These are phyloP conservation scores for Metarhizium robertsii DNA, from an alignment of 2,329 filamentous ascomycete genomes.

Conservation along the genomic window DNA sequence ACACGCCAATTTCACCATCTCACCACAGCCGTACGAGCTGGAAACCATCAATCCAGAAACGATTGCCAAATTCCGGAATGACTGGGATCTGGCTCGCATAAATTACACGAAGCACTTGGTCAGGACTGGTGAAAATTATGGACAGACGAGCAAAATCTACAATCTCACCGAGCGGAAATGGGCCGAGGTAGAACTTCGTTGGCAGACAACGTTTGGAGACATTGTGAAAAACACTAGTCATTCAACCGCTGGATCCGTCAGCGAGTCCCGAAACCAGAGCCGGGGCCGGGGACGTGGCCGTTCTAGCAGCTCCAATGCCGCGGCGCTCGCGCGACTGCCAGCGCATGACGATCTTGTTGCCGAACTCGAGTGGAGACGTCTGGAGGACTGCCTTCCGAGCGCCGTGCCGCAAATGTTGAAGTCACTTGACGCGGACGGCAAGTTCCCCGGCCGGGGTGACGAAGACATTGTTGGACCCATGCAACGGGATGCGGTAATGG, in stretches of 20 bases:
- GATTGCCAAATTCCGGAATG: conserved; percentile 55
- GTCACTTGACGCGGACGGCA: conserved; percentile 61
- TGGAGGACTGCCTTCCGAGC: conserved; percentile 49
- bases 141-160: conserved; percentile 81
- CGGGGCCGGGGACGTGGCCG: conserved; percentile 28
- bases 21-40: conserved; percentile 70
- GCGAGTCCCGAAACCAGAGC: conserved; percentile 28
- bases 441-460: conserved; percentile 82
- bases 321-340: conserved; percentile 20
- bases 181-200: conserved; percentile 66
- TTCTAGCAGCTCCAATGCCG: conserved; percentile 32
- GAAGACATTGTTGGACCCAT: conserved; percentile 92
- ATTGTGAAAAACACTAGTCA: conserved; percentile 43
- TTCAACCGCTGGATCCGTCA: conserved; percentile 16
- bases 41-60: conserved; percentile 48
- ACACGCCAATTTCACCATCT: conserved; percentile 87
- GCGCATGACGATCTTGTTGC: conserved; percentile 29
- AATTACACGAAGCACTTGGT: conserved; percentile 88
- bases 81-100: conserved; percentile 75
- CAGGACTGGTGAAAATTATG: conserved; percentile 83
- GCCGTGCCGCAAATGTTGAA: conserved; percentile 61
- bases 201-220: conserved; percentile 61
- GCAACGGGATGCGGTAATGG: conserved; percentile 53
- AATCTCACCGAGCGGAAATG: conserved; percentile 81
- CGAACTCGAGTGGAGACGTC: conserved; percentile 32